Evolutionary conservation across 768 basidiomycete species (phyloP).

Genomic region (Amanita exitialis): DNA sequence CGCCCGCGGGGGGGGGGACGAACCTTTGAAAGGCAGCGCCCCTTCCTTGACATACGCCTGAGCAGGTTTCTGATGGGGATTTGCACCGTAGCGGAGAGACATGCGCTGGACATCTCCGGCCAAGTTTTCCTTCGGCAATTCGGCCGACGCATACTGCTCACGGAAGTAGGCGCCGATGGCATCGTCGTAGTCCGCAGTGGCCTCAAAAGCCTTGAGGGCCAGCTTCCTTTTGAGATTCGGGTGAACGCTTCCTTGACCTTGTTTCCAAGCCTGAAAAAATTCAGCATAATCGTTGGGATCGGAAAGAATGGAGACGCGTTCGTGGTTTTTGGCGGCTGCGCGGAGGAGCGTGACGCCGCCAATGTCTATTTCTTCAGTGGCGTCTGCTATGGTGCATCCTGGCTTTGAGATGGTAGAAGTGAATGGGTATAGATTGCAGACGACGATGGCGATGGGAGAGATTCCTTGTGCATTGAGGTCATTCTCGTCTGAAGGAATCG

Average conservation of each 20-base stretch:
- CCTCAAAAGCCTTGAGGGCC: constrained; percentile 95
- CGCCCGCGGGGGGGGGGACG: neutral
- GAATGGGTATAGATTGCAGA: constrained; percentile 99
- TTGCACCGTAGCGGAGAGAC: constrained; percentile 88
- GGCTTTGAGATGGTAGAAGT: constrained; percentile 83
- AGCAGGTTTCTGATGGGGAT: constrained; percentile 98
- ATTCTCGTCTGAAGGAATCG: constrained; percentile 80
- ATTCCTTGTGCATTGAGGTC: constrained; percentile 82
- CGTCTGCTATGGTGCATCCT: constrained; percentile 81
- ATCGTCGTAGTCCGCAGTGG: constrained; percentile 90
- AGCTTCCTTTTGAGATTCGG: constrained; percentile 65
- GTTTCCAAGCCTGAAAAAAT: constrained; percentile 71
- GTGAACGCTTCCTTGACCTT: constrained; percentile 66
- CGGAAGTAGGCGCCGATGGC: constrained; percentile 97
- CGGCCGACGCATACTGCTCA: constrained; percentile 87
- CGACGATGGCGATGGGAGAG: constrained; percentile 90
- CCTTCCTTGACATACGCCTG: constrained; percentile 90
- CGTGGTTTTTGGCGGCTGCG: constrained; percentile 98
- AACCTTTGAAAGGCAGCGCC: constrained; percentile 90
- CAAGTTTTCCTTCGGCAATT: constrained; percentile 47
- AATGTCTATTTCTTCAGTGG: constrained; percentile 97
- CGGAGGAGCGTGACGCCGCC: constrained; percentile 96
- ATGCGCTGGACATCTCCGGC: constrained; percentile 74
- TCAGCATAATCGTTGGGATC: constrained; percentile 81
- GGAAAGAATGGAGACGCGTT: constrained; percentile 79